Percentiles rank a stretch among this genome's conserved stretches.
phyloP scores from a whole-genome alignment of 2,329 filamentous ascomycete genomes.

The Fusarium sp. region DNA sequence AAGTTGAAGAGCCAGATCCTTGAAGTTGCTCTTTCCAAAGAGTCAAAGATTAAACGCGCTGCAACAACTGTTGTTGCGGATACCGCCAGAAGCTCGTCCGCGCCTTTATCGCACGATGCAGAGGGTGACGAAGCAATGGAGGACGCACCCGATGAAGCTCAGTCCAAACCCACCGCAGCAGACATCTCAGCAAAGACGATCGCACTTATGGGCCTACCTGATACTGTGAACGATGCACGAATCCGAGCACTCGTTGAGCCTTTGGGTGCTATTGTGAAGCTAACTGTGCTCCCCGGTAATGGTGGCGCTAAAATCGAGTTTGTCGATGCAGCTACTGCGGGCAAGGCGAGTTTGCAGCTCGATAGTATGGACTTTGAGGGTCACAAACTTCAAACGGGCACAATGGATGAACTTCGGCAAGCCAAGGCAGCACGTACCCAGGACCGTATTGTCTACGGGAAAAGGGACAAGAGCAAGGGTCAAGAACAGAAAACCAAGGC shows the following conservation, averaged over 20 bases:
- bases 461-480: conserved; percentile 39
- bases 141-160: conserved; percentile 36
- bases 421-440: conserved; percentile 55
- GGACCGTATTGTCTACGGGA: conserved; percentile 45
- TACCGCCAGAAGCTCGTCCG: conserved; percentile 47
- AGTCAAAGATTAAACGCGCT: conserved; percentile 64
- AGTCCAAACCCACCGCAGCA: conserved; percentile 51
- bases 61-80: conserved; percentile 55
- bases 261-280: conserved; percentile 75
- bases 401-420: conserved; percentile 63
- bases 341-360: conserved; percentile 72
- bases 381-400: conserved; percentile 63
- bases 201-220: conserved; percentile 84
- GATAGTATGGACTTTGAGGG: conserved; percentile 65
- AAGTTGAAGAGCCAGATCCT: conserved; percentile 75
- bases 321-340: conserved; percentile 72
- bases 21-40: conserved; percentile 68
- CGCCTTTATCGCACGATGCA: conserved; percentile 46
- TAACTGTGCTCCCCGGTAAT: conserved; percentile 82
- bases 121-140: conserved; percentile 54
- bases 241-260: conserved; percentile 77
- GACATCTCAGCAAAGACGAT: conserved; percentile 75
- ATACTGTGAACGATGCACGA: conserved; percentile 90
- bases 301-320: conserved; percentile 90
- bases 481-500: conserved; percentile 40